Percentiles rank a stretch among this genome's conserved stretches.
Evolutionary conservation across 1,284 basidiomycete genomes (phyloP).

Genomic region (Coniophora puteana): DNA sequence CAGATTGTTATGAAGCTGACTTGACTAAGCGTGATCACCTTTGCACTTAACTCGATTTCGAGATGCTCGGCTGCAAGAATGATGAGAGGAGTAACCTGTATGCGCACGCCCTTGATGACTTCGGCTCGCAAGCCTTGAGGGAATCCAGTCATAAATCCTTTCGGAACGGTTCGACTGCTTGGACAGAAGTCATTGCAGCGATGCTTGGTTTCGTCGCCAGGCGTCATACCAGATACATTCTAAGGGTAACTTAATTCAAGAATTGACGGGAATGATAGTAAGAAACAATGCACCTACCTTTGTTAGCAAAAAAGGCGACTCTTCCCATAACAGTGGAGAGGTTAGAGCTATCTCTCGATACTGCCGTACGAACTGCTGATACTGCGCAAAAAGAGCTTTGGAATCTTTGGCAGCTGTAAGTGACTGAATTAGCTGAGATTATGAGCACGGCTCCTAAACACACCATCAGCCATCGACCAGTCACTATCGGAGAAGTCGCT

Average conservation of each 20-base stretch:
- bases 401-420: constrained; percentile 14
- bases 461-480: constrained; percentile 40
- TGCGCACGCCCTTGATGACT: constrained; percentile 29
- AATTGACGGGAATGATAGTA: neutral
- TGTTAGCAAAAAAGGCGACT: constrained; percentile 34
- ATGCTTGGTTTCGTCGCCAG: neutral
- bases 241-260: constrained; percentile 3
- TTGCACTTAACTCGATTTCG: constrained; percentile 40
- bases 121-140: constrained; percentile 24
- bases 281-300: constrained; percentile 18
- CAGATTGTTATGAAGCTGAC: constrained; percentile 7
- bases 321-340: constrained; percentile 33
- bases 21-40: constrained; percentile 6
- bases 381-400: constrained; percentile 18
- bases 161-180: neutral
- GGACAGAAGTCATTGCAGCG: constrained; percentile 3
- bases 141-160: constrained; percentile 16
- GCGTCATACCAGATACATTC: neutral
- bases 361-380: constrained; percentile 24
- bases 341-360: constrained; percentile 26
- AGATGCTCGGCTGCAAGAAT: constrained; percentile 33
- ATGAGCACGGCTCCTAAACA: no score
- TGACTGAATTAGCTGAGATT: constrained; percentile 11
- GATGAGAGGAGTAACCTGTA: constrained; percentile 45
- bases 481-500: constrained; percentile 50